A percentile compares a stretch with the other conserved stretches of the same genome.
These are phyloP conservation scores for Amanita rubescens DNA, from an alignment of 768 basidiomycete species.

Conservation along the genomic window DNA sequence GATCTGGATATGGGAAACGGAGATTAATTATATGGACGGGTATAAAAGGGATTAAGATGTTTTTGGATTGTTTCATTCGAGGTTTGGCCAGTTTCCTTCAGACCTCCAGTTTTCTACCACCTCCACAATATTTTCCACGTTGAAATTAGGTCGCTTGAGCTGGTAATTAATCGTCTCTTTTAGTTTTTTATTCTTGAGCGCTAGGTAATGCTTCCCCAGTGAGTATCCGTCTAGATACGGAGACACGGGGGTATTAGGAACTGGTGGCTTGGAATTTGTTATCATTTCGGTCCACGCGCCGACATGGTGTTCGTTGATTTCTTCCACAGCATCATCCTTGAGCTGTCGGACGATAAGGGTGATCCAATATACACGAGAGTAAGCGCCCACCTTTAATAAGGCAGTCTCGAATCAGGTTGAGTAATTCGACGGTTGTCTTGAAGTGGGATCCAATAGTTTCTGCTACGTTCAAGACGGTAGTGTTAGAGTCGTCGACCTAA, in stretches of 20 bases:
- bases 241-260: slow-evolving; percentile 62
- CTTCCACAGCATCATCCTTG: slow-evolving; percentile 66
- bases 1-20: neutral
- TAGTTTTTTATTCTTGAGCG: slow-evolving; percentile 66
- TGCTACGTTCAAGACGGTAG: slow-evolving; percentile 59
- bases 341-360: slow-evolving; percentile 31
- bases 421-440: slow-evolving; percentile 75
- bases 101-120: slow-evolving; percentile 76
- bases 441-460: slow-evolving; percentile 64
- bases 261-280: slow-evolving; percentile 57
- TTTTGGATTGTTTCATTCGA: slow-evolving; percentile 17
- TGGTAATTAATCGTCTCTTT: slow-evolving; percentile 66
- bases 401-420: slow-evolving; percentile 63
- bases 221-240: slow-evolving; percentile 76
- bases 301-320: slow-evolving; percentile 82
- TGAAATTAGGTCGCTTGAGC: slow-evolving; percentile 55
- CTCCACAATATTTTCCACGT: slow-evolving; percentile 54
- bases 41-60: too few relatives aligned
- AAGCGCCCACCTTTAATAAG: slow-evolving; percentile 50
- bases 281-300: slow-evolving; percentile 81
- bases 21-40: neutral
- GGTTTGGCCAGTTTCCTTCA: slow-evolving; percentile 54
- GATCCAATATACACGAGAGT: neutral
- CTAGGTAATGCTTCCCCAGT: slow-evolving; percentile 61
- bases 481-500: slow-evolving; percentile 72